Base-by-base conservation (phyloP, 169 alveolate genomes). In the Neospora caninum region DNA sequence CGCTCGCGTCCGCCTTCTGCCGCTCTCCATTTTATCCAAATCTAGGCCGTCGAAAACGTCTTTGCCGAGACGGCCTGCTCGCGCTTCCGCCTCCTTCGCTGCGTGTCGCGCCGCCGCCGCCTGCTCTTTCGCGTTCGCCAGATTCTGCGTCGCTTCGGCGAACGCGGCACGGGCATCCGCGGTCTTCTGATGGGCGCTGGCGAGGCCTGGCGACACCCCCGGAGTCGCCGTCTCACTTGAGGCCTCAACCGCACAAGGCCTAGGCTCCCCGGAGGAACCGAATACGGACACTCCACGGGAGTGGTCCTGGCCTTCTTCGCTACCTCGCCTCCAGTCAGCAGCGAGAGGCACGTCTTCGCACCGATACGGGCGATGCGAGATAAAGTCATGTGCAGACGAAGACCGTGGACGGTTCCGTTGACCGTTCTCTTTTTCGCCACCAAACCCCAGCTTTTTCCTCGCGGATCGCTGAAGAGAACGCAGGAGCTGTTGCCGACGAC, bases 111-210 rank as follows among this genome's bases (percentile, higher is more conserved):
- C 84, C 42, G 43, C 42, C 43, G 39, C 84, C 84, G 20, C 84
- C 43, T 18, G 16, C 43, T 73, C 43, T 2, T n/a, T 13, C 84
- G 20, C 84, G 25, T n/a, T 20, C 27, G 10, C 39, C 18, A 36
- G 84, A 34, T 31, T 16, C 42, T 36, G 84, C 84, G 9, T 31
- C 42, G 84, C 94, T 69, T 0, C 92, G 78, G 58, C 94, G 34
- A 67, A 45, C 0, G 83, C n/a, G 43, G 92, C 92, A n/a, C 86
- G 31, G 80, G 69, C 92, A 0, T 13, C 89, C 80, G 86, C 92
- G 45, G 43, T 16, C 91, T 45, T 31, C 78, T 29, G 91, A 4
- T 6, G 91, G 20, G 36, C 45, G 91, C 69, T n/a, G 45, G 36
- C 58, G 78, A 42, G 39, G 78, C 69, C 38, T 43, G 4, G 34